Percentiles rank a stretch among this genome's conserved stretches.
phyloP scores from a whole-genome alignment of 805 yeast species.

The Metschnikowia orientalis region DNA sequence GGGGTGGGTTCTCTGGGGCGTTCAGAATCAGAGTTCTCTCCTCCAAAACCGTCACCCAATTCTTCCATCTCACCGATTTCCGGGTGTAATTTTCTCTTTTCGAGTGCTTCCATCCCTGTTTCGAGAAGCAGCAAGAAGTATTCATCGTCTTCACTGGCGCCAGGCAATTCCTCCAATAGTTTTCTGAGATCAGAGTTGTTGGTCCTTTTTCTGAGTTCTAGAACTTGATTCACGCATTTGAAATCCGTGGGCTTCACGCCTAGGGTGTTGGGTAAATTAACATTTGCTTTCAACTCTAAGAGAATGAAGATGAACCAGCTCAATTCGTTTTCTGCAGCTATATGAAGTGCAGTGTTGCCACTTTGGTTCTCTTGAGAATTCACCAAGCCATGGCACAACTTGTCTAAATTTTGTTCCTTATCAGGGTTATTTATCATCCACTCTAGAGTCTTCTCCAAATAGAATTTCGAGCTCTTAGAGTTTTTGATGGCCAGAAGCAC shows the following conservation, averaged over 20 bases:
- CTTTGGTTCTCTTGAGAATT: slow-evolving; percentile 33
- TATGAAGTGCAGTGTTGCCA: slow-evolving; percentile 38
- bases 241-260: slow-evolving; percentile 86
- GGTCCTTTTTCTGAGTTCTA: slow-evolving; percentile 14
- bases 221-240: slow-evolving; percentile 54
- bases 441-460: slow-evolving; percentile 31
- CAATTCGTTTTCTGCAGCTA: slow-evolving; percentile 37
- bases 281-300: slow-evolving; percentile 42
- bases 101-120: slow-evolving; percentile 32
- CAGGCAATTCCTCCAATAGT: slow-evolving; percentile 12
- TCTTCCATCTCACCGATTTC: slow-evolving; percentile 11
- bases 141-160: slow-evolving; percentile 17
- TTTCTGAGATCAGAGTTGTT: slow-evolving; percentile 8
- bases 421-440: slow-evolving; percentile 25
- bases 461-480: slow-evolving; percentile 32
- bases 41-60: too few species aligned
- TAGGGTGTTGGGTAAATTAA: slow-evolving; percentile 71
- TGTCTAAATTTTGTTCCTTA: slow-evolving; percentile 16
- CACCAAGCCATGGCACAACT: slow-evolving; percentile 20
- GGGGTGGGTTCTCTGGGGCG: slow-evolving; percentile 6
- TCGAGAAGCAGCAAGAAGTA: slow-evolving; percentile 32
- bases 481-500: slow-evolving; percentile 42
- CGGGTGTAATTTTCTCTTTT: slow-evolving; percentile 19
- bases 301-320: slow-evolving; percentile 36
- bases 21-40: not conserved